Conservation (phyloP, 2,329 filamentous ascomycete genomes). For the Nigrograna mackinnonii region DNA sequence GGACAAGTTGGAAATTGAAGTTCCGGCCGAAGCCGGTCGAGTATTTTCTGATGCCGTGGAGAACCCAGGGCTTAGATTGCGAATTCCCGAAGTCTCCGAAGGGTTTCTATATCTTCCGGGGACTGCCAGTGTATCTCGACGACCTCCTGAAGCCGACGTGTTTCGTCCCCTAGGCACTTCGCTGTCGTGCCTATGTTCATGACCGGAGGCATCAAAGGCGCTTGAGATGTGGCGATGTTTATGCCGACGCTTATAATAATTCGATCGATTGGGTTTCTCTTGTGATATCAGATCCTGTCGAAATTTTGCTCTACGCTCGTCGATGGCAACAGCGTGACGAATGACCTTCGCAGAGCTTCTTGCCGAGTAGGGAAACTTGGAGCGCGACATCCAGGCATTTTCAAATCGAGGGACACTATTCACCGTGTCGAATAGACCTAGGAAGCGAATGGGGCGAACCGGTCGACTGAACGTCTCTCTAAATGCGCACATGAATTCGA, state of each 20-base stretch:
- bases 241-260: slow-evolving; percentile 29
- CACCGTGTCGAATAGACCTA: slow-evolving; percentile 82
- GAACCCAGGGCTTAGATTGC: slow-evolving; percentile 33
- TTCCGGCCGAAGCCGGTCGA: slow-evolving; percentile 16
- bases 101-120: slow-evolving; percentile 33
- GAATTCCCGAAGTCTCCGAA: slow-evolving; percentile 38
- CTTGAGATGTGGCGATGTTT: slow-evolving; percentile 19
- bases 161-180: slow-evolving; percentile 12
- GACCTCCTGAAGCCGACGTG: slow-evolving; percentile 11
- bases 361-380: slow-evolving; percentile 70
- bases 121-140: slow-evolving; percentile 27
- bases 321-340: slow-evolving; percentile 71
- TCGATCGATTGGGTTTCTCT: slow-evolving; percentile 26
- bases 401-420: slow-evolving; percentile 81
- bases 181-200: slow-evolving; percentile 8
- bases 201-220: slow-evolving; percentile 13
- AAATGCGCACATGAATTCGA: slow-evolving; percentile 77
- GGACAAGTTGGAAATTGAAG: slow-evolving; percentile 34
- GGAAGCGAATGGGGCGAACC: slow-evolving; percentile 72
- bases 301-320: slow-evolving; percentile 73
- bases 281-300: slow-evolving; percentile 68
- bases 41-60: slow-evolving; percentile 13
- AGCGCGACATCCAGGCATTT: slow-evolving; percentile 74
- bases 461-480: slow-evolving; percentile 80
- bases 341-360: slow-evolving; percentile 62